Percentiles rank a stretch among this genome's conserved stretches.
phyloP scores from a whole-genome alignment of 1,284 basidiomycete species.

The Meripilus lineatus region DNA sequence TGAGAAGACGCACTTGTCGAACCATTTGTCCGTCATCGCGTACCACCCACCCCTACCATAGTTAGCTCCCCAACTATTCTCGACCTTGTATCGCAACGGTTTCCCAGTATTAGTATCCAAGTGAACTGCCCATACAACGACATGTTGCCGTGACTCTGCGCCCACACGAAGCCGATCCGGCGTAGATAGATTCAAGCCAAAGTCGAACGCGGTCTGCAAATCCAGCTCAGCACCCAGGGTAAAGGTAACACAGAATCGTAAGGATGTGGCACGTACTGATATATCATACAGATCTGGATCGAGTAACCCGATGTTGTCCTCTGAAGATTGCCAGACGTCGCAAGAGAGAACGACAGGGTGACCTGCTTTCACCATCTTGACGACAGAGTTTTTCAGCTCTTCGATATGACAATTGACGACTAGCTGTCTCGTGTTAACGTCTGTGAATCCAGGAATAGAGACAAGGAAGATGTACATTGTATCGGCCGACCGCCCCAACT shows the following conservation, averaged over 20 bases:
- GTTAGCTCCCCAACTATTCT: neutral
- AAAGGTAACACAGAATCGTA: no score
- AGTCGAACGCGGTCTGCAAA: constrained; percentile 55
- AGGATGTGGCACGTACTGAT: neutral
- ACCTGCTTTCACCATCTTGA: constrained; percentile 86
- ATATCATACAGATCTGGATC: constrained; percentile 66
- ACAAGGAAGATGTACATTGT: constrained; percentile 52
- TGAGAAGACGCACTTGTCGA: neutral
- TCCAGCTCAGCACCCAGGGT: no score
- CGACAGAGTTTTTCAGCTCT: constrained; percentile 75
- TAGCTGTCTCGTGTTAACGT: constrained; percentile 25
- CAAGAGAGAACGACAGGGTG: constrained; percentile 94
- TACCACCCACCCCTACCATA: neutral
- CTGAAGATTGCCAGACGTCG: constrained; percentile 80
- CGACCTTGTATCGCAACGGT: neutral
- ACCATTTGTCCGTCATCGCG: neutral
- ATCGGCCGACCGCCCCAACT: constrained; percentile 84
- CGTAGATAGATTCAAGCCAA: constrained; percentile 63
- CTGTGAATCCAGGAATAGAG: constrained; percentile 1
- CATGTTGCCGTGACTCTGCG: constrained; percentile 88
- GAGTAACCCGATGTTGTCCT: constrained; percentile 74
- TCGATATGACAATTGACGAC: constrained; percentile 88
- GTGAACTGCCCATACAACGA: neutral
- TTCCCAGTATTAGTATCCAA: neutral
- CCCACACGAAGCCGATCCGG: constrained; percentile 79